Conservation (phyloP, 768 basidiomycete genomes). For the Rhizopogon salebrosus region DNA sequence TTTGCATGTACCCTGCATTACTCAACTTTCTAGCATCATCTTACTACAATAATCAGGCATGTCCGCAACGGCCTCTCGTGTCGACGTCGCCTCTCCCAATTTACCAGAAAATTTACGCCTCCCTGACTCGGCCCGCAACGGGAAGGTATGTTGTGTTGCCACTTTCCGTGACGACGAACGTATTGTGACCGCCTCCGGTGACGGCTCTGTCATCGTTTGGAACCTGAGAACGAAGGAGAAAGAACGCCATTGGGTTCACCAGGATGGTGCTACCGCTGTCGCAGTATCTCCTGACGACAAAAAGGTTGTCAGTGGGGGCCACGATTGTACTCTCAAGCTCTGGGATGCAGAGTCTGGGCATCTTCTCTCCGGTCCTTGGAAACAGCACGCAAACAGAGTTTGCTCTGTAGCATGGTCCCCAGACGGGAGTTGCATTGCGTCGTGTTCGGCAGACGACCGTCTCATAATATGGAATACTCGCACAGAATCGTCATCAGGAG, state of each 20-base stretch:
- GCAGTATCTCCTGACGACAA: conserved; percentile 18
- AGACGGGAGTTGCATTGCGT: conserved; percentile 12
- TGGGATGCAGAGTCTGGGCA: conserved; percentile 16
- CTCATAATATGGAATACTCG: neutral
- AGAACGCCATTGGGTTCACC: neutral
- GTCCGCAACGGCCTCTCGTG: neutral
- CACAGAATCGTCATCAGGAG: neutral
- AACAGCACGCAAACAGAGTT: too few species aligned
- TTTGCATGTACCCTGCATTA: neutral
- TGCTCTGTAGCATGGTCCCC: conserved; percentile 19
- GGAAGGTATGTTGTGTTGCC: neutral
- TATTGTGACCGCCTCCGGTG: neutral
- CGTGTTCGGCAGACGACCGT: neutral
- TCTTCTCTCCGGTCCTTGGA: conserved; percentile 12
- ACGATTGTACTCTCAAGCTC: conserved; percentile 15
- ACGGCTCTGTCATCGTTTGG: neutral
- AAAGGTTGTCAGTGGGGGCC: too few species aligned
- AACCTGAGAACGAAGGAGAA: neutral
- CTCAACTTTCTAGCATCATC: too few species aligned
- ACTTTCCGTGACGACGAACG: neutral
- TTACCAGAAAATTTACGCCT: too few species aligned
- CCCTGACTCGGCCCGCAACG: too few species aligned
- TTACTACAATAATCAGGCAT: neutral
- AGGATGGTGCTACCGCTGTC: conserved; percentile 14
- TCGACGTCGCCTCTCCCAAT: neutral